Evolutionary conservation across 2,329 filamentous ascomycete genomes (phyloP).

Genomic region (Hypoxylon sp.): DNA sequence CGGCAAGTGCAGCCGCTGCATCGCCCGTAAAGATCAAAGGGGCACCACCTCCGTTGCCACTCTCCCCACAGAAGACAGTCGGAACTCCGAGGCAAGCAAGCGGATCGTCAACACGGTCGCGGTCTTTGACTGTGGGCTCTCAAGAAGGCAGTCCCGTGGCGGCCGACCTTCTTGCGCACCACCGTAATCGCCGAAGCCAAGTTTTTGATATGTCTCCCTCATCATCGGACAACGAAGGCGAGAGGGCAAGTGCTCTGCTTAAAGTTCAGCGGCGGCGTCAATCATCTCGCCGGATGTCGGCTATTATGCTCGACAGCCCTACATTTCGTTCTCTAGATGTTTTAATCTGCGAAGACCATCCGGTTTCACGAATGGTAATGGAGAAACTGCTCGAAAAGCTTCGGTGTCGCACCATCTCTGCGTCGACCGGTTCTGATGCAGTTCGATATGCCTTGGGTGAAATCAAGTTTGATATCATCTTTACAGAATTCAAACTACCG

Average conservation of each 20-base stretch:
- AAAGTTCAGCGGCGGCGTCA: conserved; percentile 95
- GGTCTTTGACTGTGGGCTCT: conserved; percentile 93
- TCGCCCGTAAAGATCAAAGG: conserved; percentile 72
- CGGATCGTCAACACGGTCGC: conserved; percentile 76
- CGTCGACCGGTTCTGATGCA: conserved; percentile 90
- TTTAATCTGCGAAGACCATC: conserved; percentile 97
- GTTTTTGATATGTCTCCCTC: conserved; percentile 97
- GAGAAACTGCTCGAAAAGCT: conserved; percentile 96
- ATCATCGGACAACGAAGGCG: conserved; percentile 96
- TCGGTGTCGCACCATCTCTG: conserved; percentile 92
- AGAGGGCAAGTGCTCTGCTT: conserved; percentile 89
- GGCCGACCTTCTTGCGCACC: conserved; percentile 77
- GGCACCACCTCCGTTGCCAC: conserved; percentile 62
- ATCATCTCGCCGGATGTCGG: conserved; percentile 92
- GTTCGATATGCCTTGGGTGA: conserved; percentile 95
- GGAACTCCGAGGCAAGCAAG: conserved; percentile 73
- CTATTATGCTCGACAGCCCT: conserved; percentile 88
- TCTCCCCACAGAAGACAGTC: conserved; percentile 75
- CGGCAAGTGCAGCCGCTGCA: conserved; percentile 67
- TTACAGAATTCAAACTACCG: conserved; percentile 96
- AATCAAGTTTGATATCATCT: conserved; percentile 98
- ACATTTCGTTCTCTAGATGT: conserved; percentile 93
- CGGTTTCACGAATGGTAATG: conserved; percentile 98
- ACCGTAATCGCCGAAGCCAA: conserved; percentile 93
- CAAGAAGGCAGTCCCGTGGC: conserved; percentile 87